Base-by-base conservation (phyloP, 2,329 filamentous ascomycete species). In the Trichoderma semiorbis region DNA sequence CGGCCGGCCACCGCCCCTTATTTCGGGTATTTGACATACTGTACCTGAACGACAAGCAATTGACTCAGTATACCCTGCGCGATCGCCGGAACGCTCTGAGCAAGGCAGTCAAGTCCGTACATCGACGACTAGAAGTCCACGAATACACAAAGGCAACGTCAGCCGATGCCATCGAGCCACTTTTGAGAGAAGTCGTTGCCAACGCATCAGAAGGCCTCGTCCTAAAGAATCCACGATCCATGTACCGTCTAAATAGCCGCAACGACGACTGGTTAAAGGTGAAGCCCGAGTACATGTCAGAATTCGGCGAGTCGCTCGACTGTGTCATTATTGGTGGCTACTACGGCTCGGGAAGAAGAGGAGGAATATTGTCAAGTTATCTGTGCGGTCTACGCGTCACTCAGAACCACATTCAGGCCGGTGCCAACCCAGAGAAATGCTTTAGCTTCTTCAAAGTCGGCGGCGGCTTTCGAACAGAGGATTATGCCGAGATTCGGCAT, bases 241-340 rank as follows among this genome's bases (percentile, higher is more conserved):
- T 89, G 77, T 99, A 99, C 79, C 88, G 90, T 7, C 86, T 98
- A 11, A 97, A 97, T 78, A 93, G 93, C 75, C 92, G 96, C 62
- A 96, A 97, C 77, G 93, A 97, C 76, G 93, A 97, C 81, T 99
- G 96, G 96, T 92, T 98, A 83, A 99, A 99, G 80, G 95, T 99
- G 10, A 99, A 99, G 78, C 96, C 96, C 1, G 96, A 99, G 75
- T 99, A 99, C 80, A 98, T 98, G 95, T 91, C 91, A 2, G 95
- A 97, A 74, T 97, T 96, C 79, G 96, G 96, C 73, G 95, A 98
- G 81, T 93, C 92, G 0, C 88, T 99, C 4, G 96, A 99, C 79
- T 94, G 94, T 75, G 84, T 98, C 16, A 86, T 99, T 18, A 89
- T 99, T 68, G 96, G 95, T 69, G 96, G 94, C 10, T 98, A 97